These are phyloP conservation scores for Calamus simplicifolius DNA, from an alignment of 176 grass and related monocot species.

Conservation along the genomic window DNA sequence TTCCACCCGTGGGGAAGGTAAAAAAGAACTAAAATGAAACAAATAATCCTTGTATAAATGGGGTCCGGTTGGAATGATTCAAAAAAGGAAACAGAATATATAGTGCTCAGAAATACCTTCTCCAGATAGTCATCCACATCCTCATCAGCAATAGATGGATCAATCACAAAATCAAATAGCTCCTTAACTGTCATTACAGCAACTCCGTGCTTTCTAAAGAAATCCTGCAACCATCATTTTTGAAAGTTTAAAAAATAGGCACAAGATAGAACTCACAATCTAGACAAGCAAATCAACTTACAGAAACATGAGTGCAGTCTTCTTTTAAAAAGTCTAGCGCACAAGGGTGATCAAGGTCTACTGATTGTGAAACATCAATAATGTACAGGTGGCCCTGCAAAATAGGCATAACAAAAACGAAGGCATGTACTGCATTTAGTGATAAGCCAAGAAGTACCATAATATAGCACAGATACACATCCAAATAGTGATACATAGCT, in stretches of 20 bases:
- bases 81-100: not conserved
- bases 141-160: constrained; percentile 69
- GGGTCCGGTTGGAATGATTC: not conserved
- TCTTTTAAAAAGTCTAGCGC: constrained; percentile 85
- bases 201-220: constrained; percentile 83
- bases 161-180: constrained; percentile 86
- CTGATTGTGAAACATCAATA: constrained; percentile 96
- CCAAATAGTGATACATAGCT: constrained; percentile 6
- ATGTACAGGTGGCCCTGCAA: constrained; percentile 89
- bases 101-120: constrained; percentile 40
- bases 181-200: constrained; percentile 65
- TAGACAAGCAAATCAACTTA: constrained; percentile 31
- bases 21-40: not conserved
- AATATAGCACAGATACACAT: too few species aligned
- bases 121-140: constrained; percentile 78
- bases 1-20: not conserved
- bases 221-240: constrained; percentile 37
- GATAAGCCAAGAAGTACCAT: too few species aligned
- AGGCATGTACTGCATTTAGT: not conserved
- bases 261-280: not conserved
- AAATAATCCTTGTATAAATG: too few species aligned
- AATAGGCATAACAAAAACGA: constrained; percentile 4
- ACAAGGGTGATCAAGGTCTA: constrained; percentile 90
- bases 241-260: not conserved
- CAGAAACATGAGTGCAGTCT: constrained; percentile 95